Conservation (phyloP, 2,329 filamentous ascomycete species). For the Apiospora marii region DNA sequence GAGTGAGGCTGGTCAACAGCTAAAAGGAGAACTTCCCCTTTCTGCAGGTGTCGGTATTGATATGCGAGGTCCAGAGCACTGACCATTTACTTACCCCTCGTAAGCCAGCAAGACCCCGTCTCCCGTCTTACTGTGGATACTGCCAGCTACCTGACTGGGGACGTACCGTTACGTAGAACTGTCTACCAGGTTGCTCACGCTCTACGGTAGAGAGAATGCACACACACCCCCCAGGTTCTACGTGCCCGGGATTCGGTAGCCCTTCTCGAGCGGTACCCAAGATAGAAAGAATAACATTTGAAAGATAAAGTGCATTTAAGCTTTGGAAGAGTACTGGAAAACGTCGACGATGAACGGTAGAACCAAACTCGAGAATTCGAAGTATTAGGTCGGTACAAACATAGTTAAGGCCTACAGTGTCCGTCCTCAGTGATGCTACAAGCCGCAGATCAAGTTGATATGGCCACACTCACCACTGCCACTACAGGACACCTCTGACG, state of each 20-base stretch:
- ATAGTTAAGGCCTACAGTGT: neutral
- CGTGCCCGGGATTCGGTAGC: no score
- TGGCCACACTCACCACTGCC: neutral
- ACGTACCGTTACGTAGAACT: neutral
- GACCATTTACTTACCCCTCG: slow-evolving; percentile 17
- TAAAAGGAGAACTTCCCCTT: neutral
- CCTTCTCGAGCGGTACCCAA: no score
- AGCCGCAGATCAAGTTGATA: slow-evolving; percentile 9
- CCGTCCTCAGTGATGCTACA: neutral
- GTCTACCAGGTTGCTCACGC: no score
- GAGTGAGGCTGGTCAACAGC: neutral
- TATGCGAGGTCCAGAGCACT: slow-evolving; percentile 1
- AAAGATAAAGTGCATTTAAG: no score
- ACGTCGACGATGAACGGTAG: no score
- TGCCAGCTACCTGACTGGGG: neutral
- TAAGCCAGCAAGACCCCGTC: slow-evolving; percentile 1
- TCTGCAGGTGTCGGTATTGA: neutral
- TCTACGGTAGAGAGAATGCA: no score
- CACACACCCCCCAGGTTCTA: no score
- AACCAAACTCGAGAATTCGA: no score
- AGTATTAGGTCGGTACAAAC: no score
- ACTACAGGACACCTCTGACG: neutral
- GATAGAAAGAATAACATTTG: no score
- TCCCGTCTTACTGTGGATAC: neutral
- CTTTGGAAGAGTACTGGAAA: no score